A percentile compares a stretch with the other conserved stretches of the same genome.
Evolutionary conservation across 164 flowering plant genomes (phyloP).

Genomic region (Tetracentron sinense): DNA sequence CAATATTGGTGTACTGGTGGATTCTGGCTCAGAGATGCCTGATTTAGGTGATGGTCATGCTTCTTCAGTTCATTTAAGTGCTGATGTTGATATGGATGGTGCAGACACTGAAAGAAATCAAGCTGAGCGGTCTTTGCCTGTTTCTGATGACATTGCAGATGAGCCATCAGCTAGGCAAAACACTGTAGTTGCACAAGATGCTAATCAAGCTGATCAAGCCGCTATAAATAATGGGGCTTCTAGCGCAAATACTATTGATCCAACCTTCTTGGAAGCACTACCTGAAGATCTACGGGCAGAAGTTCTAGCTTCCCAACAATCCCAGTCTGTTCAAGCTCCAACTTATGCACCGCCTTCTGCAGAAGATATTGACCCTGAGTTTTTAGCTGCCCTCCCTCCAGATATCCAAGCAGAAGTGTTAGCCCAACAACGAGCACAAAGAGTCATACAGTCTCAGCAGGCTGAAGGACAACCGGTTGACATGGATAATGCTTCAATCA

Average conservation of each 20-base stretch:
- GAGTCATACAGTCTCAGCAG: conserved; percentile 58
- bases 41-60: conserved; percentile 30
- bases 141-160: conserved; percentile 30
- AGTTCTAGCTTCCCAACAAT: conserved; percentile 91
- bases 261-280: conserved; percentile 90
- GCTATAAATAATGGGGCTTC: conserved; percentile 38
- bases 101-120: conserved; percentile 37
- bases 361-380: conserved; percentile 94
- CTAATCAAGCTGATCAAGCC: conserved; percentile 46
- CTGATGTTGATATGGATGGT: conserved; percentile 70
- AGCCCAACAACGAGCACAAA: conserved; percentile 91
- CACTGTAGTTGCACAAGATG: conserved; percentile 32
- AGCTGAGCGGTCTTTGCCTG: conserved; percentile 27
- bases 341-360: conserved; percentile 63
- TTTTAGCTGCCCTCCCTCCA: conserved; percentile 95
- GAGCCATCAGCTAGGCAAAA: conserved; percentile 37
- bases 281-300: conserved; percentile 96
- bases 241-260: conserved; percentile 72
- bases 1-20: conserved; percentile 24
- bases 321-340: conserved; percentile 66
- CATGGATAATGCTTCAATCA: conserved; percentile 96
- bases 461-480: conserved; percentile 93
- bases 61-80: conserved; percentile 31
- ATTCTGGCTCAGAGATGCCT: conserved; percentile 36
- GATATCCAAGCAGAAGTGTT: conserved; percentile 96